Conservation (phyloP, 2,329 filamentous ascomycete genomes). For the Scedosporium aurantiacum region DNA sequence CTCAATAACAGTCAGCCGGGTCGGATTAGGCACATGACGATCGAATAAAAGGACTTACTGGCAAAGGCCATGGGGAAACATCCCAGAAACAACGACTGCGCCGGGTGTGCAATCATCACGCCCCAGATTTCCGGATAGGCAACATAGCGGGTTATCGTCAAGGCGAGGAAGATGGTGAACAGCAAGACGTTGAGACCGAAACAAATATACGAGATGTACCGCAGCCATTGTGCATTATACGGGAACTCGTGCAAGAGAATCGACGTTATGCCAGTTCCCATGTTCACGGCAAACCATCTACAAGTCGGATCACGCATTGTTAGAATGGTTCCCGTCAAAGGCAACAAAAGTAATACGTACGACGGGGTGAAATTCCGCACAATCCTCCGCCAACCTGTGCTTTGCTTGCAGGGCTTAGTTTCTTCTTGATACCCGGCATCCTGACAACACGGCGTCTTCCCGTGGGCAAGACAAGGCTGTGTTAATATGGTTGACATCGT, state of each 20-base stretch:
- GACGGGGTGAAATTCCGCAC: slow-evolving; percentile 44
- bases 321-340: neutral
- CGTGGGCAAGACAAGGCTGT: too few relatives aligned
- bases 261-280: slow-evolving; percentile 60
- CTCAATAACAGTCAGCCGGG: neutral
- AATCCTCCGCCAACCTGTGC: slow-evolving; percentile 31
- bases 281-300: slow-evolving; percentile 48
- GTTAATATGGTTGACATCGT: too few relatives aligned
- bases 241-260: slow-evolving; percentile 52
- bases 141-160: slow-evolving; percentile 49
- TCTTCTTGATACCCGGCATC: neutral
- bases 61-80: slow-evolving; percentile 59
- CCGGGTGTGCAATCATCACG: slow-evolving; percentile 55
- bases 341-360: slow-evolving; percentile 21
- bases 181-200: slow-evolving; percentile 49
- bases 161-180: slow-evolving; percentile 41
- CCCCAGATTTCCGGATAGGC: slow-evolving; percentile 56
- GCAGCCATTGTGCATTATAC: slow-evolving; percentile 45
- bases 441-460: neutral
- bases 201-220: slow-evolving; percentile 47
- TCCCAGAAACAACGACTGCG: slow-evolving; percentile 57
- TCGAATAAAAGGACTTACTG: slow-evolving; percentile 17
- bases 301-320: neutral
- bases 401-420: slow-evolving; percentile 15
- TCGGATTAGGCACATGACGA: neutral